Base-by-base conservation (phyloP, 345 rosid species). In the Lagerstroemia speciosa region DNA sequence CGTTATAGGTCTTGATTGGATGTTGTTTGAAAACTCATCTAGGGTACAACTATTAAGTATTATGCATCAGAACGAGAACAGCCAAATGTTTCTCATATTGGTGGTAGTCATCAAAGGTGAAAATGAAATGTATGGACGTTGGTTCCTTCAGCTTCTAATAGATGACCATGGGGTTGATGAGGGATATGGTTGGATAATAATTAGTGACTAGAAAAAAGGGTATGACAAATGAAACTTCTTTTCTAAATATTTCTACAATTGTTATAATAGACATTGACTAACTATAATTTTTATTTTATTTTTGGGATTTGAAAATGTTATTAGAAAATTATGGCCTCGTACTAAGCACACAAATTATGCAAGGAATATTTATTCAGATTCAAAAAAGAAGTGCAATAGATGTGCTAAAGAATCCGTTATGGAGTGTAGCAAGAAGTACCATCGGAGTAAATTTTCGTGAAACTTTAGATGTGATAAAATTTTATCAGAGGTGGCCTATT, bases 271-370 rank as follows among this genome's bases (percentile, higher is more conserved):
- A 4, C 15, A 45, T 6, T 40, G 6, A 40, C 45, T 7, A 7
- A 16, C 20, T 3, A 7, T 45, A 16, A 7, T 7, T 45, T 45
- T 10, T 45, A 7, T 3, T 11, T 3, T 45, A 9, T 3, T 24
- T 8, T 24, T 37, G 65, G 72, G 71, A 27, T 7, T 69, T 1
- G 27, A 31, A 17, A 69, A 38, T 40, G 45, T 52, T 17, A 5
- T 69, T 6, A 9, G 43, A 19, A 31, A 60, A 12, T 27, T 58
- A 1, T 1, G 24, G 6, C 65, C 72, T 12, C 16, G 10, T 12
- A 53, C 27, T 17, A 7, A 69, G 32, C 65, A 69, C 4, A 10
- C 55, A 24, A 60, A 58, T 36, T 69, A 22, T 69, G 48, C 36
- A 7, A 20, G 20, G 9, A 26, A 69, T 32, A 60, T 69, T 1